Evolutionary conservation across 2,329 filamentous ascomycete species (phyloP).

Genomic region (Scedosporium minutisporum): DNA sequence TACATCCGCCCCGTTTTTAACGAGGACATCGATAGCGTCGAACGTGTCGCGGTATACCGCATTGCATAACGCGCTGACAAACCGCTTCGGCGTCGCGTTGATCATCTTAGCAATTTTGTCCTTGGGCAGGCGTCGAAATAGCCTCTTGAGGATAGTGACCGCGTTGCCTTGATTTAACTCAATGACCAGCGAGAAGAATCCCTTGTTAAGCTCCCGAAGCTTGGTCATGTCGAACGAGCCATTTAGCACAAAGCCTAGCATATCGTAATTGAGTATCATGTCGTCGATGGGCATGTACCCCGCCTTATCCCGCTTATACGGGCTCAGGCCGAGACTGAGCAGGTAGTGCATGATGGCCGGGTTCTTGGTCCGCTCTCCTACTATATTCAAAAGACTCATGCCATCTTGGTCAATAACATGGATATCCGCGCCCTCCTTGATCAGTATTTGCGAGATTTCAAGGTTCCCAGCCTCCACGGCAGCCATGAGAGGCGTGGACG

Average conservation of each 20-base stretch:
- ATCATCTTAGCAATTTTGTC: neutral
- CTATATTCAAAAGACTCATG: conserved; percentile 5
- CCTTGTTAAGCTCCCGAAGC: no score
- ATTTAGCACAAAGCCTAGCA: conserved; percentile 80
- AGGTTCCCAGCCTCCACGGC: neutral
- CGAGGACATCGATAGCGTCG: conserved; percentile 9
- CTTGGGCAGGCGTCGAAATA: conserved; percentile 5
- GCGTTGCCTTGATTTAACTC: conserved; percentile 1
- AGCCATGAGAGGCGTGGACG: conserved; percentile 8
- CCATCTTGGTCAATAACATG: neutral
- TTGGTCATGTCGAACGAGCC: conserved; percentile 43
- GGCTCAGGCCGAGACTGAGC: conserved; percentile 7
- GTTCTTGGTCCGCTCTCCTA: conserved; percentile 4
- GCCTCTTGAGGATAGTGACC: neutral
- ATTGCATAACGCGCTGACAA: conserved; percentile 1
- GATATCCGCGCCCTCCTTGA: neutral
- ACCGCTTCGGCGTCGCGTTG: neutral
- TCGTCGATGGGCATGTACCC: conserved; percentile 7
- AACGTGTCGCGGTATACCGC: conserved; percentile 2
- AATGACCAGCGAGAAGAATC: no score
- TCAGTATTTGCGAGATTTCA: neutral
- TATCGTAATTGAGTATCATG: conserved; percentile 60
- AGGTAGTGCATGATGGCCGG: conserved; percentile 10
- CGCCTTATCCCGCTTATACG: conserved; percentile 8
- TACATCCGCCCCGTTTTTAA: conserved; percentile 6